Conservation (phyloP, 2,329 filamentous ascomycete genomes). For the Fonsecaea erecta region DNA sequence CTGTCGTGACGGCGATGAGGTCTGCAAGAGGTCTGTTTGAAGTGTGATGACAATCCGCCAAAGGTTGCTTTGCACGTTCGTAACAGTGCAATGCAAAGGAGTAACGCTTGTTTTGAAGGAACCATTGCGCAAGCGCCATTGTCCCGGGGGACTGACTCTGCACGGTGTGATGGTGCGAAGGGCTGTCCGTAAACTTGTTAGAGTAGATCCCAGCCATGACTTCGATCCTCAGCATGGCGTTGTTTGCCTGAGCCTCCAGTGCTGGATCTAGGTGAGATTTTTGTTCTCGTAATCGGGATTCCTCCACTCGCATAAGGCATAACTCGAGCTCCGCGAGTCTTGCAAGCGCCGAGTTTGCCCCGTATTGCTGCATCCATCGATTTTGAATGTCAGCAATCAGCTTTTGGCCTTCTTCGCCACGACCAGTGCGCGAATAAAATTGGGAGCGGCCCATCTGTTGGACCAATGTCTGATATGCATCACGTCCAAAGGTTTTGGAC, state of each 20-base stretch:
- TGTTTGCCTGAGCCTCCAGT: conserved; percentile 18
- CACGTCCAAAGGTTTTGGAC: conserved; percentile 19
- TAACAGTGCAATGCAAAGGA: conserved; percentile 28
- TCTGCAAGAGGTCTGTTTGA: conserved; percentile 10
- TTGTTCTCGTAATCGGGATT: neutral
- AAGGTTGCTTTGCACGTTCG: neutral
- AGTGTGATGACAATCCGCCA: neutral
- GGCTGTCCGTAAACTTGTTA: conserved; percentile 16
- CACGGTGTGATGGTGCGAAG: neutral
- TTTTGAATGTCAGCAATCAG: conserved; percentile 19
- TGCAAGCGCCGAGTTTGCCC: conserved; percentile 15
- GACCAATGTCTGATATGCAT: conserved; percentile 22
- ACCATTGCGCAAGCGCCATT: conserved; percentile 22
- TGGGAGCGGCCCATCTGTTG: conserved; percentile 27
- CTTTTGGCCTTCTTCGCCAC: conserved; percentile 6
- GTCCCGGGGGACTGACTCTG: neutral
- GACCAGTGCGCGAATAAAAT: conserved; percentile 22
- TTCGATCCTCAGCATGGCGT: conserved; percentile 25
- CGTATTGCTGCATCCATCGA: conserved; percentile 17
- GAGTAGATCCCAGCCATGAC: conserved; percentile 13
- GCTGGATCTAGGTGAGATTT: neutral
- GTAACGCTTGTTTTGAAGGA: conserved; percentile 23
- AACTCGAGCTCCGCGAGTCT: conserved; percentile 22
- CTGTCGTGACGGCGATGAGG: conserved; percentile 12
- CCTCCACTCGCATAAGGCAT: conserved; percentile 18